A percentile compares a stretch with the other conserved stretches of the same genome.
Conservation (phyloP, 768 basidiomycete genomes). For the Leucogyrophana mollusca region DNA sequence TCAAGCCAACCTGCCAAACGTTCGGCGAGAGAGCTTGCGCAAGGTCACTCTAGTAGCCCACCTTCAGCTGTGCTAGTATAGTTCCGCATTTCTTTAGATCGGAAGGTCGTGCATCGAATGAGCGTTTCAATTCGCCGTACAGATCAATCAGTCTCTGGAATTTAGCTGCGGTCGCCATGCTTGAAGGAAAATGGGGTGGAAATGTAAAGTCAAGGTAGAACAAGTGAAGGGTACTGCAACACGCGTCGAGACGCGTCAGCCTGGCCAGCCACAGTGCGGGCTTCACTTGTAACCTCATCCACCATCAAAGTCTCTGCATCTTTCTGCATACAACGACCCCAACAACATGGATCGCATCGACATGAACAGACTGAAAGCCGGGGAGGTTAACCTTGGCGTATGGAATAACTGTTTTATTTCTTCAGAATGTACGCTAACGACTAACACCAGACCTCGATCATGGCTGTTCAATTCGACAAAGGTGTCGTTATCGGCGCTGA, state of each 20-base stretch:
- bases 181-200: no score
- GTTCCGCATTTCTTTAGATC: conserved; percentile 67
- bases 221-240: conserved; percentile 33
- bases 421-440: neutral
- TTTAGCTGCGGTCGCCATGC: no score
- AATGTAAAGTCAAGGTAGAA: no score
- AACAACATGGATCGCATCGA: conserved; percentile 67
- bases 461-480: conserved; percentile 95
- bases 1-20: conserved; percentile 62
- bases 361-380: conserved; percentile 83
- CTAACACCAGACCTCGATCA: conserved; percentile 84
- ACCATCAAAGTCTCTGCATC: conserved; percentile 11
- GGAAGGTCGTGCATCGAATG: conserved; percentile 63
- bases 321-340: conserved; percentile 3
- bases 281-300: conserved; percentile 21
- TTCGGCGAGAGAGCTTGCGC: neutral
- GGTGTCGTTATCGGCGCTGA: conserved; percentile 98
- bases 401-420: conserved; percentile 30
- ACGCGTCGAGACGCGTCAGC: conserved; percentile 59
- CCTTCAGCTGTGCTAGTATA: conserved; percentile 76
- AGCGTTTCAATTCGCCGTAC: conserved; percentile 64
- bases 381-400: conserved; percentile 97
- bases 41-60: conserved; percentile 20
- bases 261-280: conserved; percentile 22
- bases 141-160: conserved; percentile 52